Base-by-base conservation (phyloP, 2,329 filamentous ascomycete species). In the Colletotrichum lini region DNA sequence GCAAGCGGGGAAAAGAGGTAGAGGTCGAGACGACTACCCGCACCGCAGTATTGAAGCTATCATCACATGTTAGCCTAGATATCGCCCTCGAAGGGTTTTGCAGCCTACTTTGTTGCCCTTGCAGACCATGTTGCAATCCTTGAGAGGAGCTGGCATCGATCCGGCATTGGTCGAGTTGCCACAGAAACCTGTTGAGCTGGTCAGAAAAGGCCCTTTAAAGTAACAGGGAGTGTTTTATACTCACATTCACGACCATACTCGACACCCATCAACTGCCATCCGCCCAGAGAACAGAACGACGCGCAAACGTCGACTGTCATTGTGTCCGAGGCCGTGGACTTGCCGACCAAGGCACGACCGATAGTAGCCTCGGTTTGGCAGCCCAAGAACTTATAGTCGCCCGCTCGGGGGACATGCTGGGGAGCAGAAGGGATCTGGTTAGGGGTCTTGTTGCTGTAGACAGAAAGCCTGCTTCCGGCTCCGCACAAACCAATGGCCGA, bases 231-330 rank as follows among this genome's bases (percentile, higher is more conserved):
- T 10, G 10, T 44, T 6, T 30, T 30, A 13, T 23, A 60, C 62
- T 52, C 30, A 70, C 77, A 79, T 63, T 79, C 77, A n/a, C 76
- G 68, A 6, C 65, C 74, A 44, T 78, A 79, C 59, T 79, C 77
- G 5, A 79, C 42, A 52, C 76, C 77, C 65, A 77, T 75, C 50
- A 72, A 74, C 13, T 66, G 60, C 65, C 64, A 74, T 49, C 72
- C 73, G n/a, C 61, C 73, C 2, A 72, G 45, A 5, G 52, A 73
- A 30, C 76, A 78, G 67, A 77, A 77, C 3, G 73, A 72, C 2
- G 76, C 72, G 53, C 77, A 79, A 2, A 66, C 30, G 12, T 76
- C 73, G 13, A 77, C 72, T 7, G 76, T 74, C 76, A 79, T 77
- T 10, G 70, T 66, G 18, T 78, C 76, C 6, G 71, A 73, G 18